Evolutionary conservation across 306 rosid species (phyloP).

Genomic region (Malus sieversii): DNA sequence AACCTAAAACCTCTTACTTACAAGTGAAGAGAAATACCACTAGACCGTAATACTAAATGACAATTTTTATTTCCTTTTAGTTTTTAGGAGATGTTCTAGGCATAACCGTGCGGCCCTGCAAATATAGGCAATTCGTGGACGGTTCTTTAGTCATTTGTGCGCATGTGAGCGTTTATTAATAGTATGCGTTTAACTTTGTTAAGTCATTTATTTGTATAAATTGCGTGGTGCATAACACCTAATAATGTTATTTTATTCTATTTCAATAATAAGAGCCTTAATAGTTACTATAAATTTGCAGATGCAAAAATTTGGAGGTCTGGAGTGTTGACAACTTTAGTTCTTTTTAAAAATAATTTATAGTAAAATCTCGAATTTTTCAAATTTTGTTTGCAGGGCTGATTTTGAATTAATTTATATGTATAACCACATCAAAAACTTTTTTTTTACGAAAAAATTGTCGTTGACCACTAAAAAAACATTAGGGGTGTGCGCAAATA

Average conservation of each 20-base stretch:
- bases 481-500: neutral
- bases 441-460: too few species aligned
- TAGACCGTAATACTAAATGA: too few species aligned
- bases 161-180: too few species aligned
- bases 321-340: neutral
- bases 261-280: neutral
- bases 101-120: neutral
- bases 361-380: too few species aligned
- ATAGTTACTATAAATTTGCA: neutral
- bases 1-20: too few species aligned
- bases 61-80: neutral
- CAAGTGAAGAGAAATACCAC: fast-evolving
- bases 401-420: too few species aligned
- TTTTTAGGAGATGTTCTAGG: neutral
- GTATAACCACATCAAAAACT: neutral
- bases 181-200: neutral
- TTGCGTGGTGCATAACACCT: neutral
- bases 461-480: neutral
- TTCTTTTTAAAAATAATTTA: neutral
- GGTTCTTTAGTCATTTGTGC: too few species aligned
- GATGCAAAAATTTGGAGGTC: neutral
- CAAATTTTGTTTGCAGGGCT: neutral
- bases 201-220: neutral
- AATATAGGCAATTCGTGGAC: neutral
- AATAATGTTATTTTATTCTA: neutral